Evolutionary conservation across 805 yeast species (phyloP).

Genomic region (Wickerhamiella musiphila): DNA sequence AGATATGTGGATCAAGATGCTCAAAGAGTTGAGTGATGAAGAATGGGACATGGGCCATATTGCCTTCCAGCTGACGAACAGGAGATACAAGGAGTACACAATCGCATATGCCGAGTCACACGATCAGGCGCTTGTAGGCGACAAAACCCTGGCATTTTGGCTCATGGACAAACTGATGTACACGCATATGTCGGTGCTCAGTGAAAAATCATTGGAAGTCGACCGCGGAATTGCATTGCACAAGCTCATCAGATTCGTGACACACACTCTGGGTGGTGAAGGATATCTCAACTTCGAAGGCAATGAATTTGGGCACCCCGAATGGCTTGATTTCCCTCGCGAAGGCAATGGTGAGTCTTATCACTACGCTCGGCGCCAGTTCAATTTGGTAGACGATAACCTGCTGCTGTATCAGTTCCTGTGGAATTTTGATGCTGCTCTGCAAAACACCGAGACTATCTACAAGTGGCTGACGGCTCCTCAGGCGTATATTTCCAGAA

Average conservation of each 20-base stretch:
- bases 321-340: conserved; percentile 96
- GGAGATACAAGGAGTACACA: conserved; percentile 77
- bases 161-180: conserved; percentile 97
- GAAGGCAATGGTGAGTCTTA: conserved; percentile 73
- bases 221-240: conserved; percentile 86
- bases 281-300: conserved; percentile 94
- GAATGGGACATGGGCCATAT: conserved; percentile 82
- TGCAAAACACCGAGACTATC: conserved; percentile 58
- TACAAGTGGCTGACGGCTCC: conserved; percentile 59
- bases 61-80: conserved; percentile 65
- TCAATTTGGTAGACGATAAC: conserved; percentile 67
- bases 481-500: conserved; percentile 71
- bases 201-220: conserved; percentile 57
- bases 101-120: conserved; percentile 89
- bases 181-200: conserved; percentile 72
- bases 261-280: conserved; percentile 91
- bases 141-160: conserved; percentile 93
- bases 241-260: conserved; percentile 73
- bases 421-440: conserved; percentile 66
- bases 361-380: conserved; percentile 90
- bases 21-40: conserved; percentile 72
- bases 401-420: conserved; percentile 62
- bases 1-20: conserved; percentile 94
- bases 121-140: conserved; percentile 96
- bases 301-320: conserved; percentile 97